Evolutionary conservation across 768 basidiomycete genomes (phyloP), one percentile per base, ranked within the genome.

Genomic region (Hericium rajendrae): DNA sequence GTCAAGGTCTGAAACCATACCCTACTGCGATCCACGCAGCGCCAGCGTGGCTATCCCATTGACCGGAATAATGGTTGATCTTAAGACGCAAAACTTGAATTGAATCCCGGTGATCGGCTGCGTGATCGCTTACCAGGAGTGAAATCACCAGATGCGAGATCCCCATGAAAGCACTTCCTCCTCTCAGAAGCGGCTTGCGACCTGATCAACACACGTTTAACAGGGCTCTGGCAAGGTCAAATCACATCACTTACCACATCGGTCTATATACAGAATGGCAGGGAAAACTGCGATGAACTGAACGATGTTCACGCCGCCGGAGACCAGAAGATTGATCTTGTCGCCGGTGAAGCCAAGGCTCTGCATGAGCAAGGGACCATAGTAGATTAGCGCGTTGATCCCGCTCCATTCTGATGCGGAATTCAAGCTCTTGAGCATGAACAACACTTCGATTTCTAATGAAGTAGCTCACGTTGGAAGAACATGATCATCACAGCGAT

Each of bases 351-450:
- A 59, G 4, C 87, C 88, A 48, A 91, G 75, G 52, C 73, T 81
- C 37, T 68, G 76, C 49, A 91, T 78, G 2, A 92, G 74, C 0
- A 81, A 82, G 1, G 90, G 90, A 0, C 88, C 89, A 62, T 90
- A 92, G 64, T 91, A 92, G 8, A 91, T 72, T 37, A 92, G 67
- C 10, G 90, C 88, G 64, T 91, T 92, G 60, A 91, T 92, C 2
- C 90, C 90, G 57, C 83, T 85, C 90, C 90, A 91, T 72, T 91
- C 88, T 91, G 51, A 32, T 32, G 6, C 9, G 32, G 32, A 6
- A 6, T 32, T 32, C 22, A 48, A 26, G 9, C 8, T 15, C 9
- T 10, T 15, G 1, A 16, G 38, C n/a, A 22, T 13, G 24, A 15
- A n/a, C 10, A n/a, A 41, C 8, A 12, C 55, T 50, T 32, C 18